These are phyloP conservation scores for Mortierella sp. DNA, from an alignment of 371 early-diverging fungal species.

Conservation along the genomic window DNA sequence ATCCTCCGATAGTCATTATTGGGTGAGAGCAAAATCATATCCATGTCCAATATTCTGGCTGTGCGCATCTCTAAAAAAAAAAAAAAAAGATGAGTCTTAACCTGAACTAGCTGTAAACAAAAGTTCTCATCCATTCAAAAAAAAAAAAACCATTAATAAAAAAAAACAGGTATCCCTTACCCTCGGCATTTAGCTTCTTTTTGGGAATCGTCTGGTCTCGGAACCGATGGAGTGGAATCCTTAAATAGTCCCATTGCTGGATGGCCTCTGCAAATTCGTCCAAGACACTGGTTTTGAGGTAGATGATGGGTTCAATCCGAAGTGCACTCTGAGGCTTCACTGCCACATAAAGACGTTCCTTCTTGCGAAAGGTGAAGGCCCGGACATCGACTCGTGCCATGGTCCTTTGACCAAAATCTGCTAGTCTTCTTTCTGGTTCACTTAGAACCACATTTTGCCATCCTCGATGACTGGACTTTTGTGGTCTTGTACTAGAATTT, in stretches of 20 bases:
- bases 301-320: conserved; percentile 6
- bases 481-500: not conserved
- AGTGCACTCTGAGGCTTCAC: conserved; percentile 3
- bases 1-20: not conserved
- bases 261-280: not conserved
- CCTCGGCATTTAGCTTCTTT: not conserved
- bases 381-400: not conserved
- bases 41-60: not conserved
- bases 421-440: no score
- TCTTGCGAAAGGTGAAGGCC: conserved; percentile 6
- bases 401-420: no score
- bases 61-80: not conserved
- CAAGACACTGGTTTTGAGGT: not conserved
- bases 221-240: not conserved
- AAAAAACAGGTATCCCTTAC: no score
- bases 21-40: not conserved
- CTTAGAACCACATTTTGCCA: no score
- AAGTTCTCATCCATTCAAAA: no score
- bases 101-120: no score
- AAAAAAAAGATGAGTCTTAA: no score
- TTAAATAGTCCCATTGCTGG: not conserved
- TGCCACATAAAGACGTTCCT: not conserved
- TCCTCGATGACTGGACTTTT: not conserved
- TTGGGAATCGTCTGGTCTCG: conserved; percentile 1
- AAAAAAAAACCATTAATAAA: no score